Evolutionary conservation across 2,329 filamentous ascomycete species (phyloP), one percentile per base, ranked within the genome.

Genomic region (Hirsutella rhossiliensis): DNA sequence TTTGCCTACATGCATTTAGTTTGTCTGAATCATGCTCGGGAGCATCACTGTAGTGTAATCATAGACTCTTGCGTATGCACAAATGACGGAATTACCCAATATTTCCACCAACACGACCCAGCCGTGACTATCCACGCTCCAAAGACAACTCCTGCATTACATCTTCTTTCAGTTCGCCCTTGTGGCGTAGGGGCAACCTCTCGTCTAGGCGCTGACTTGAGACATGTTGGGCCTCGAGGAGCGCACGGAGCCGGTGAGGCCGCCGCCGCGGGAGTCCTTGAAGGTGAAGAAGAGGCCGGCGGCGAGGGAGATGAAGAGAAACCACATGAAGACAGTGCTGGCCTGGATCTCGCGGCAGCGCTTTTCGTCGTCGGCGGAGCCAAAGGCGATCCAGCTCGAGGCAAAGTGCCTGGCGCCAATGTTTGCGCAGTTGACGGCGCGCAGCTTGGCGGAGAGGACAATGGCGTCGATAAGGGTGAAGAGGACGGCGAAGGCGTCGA

Each of bases 331-430:
- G 32, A 77, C 82, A 30, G 76, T 78, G 49, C 76, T 75, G 32
- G 84, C 84, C 66, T 89, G 84, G 15, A 86, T 75, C 64, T 87
- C 78, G 49, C 76, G 79, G 66, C 85, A 89, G 51, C 82, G 75
- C 67, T 81, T 78, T 58, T 69, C 61, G 47, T 72, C 67, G 61
- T 81, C 59, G 48, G 50, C 47, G 39, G 78, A 80, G 45, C 80
- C 80, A 58, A 73, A 82, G 23, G 71, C 80, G 57, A 85, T 77
- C 64, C 70, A 74, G 61, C 74, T 72, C 54, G 52, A 37, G 28
- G 60, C 54, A 37, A 63, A 50, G 45, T 57, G 53, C 9, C 50
- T 41, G 9, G 54, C 48, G 37, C 60, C 40, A 43, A 68, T 58
- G 55, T 80, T 75, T 53, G 68, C 67, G 65, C 85, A 90, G 71